Conservation (phyloP, 768 basidiomycete species). For the Candolleomyces efflorescens region DNA sequence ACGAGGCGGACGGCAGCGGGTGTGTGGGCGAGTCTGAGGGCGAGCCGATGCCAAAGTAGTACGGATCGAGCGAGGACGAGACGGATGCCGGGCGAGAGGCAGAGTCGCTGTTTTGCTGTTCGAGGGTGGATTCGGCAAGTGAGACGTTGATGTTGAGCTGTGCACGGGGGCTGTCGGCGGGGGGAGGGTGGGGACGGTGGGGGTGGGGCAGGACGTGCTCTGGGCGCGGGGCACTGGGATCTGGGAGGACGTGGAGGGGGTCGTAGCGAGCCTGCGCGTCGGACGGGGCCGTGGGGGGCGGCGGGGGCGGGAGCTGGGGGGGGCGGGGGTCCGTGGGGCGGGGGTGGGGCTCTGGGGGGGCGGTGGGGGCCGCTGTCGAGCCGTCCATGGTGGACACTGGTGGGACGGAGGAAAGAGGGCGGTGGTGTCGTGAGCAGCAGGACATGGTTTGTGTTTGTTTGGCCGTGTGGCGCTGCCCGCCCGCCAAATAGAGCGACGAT, state of each 20-base stretch:
- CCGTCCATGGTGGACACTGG: constrained; percentile 14
- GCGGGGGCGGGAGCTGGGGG: constrained; percentile 46
- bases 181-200: background rate
- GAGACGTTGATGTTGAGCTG: constrained; percentile 49
- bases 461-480: background rate
- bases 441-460: constrained; percentile 2
- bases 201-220: background rate
- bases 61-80: constrained; percentile 82
- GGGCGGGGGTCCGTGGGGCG: constrained; percentile 46
- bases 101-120: constrained; percentile 42
- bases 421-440: background rate
- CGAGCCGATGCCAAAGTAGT: constrained; percentile 76
- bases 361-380: constrained; percentile 27
- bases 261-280: constrained; percentile 37
- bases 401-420: constrained; percentile 10
- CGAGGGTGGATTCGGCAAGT: constrained; percentile 31
- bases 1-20: constrained; percentile 39
- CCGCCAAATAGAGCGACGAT: too few relatives aligned
- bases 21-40: constrained; percentile 64
- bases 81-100: constrained; percentile 68
- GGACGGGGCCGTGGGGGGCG: constrained; percentile 28
- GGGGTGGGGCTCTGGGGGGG: constrained; percentile 36
- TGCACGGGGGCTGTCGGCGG: background rate
- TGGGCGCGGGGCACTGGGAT: constrained; percentile 14
- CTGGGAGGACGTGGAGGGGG: constrained; percentile 31